phyloP scores from a whole-genome alignment of 1,139 yeast species.

The Yamadazyma mexicana region DNA sequence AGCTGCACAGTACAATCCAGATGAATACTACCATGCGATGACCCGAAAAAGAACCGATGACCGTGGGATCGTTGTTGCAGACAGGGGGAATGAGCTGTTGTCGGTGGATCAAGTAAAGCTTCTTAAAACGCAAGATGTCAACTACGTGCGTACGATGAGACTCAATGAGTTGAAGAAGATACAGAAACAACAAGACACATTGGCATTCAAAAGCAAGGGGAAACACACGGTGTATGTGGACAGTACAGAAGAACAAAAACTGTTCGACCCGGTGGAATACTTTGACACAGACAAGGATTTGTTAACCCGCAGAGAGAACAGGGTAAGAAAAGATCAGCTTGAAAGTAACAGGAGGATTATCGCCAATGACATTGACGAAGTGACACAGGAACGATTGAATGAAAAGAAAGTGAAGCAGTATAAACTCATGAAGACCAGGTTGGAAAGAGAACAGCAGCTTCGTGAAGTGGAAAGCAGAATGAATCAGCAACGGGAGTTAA shows the following conservation, averaged over 20 bases:
- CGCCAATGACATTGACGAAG: constrained; percentile 25
- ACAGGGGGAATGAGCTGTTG: constrained; percentile 64
- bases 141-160: constrained; percentile 77
- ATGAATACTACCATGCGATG: constrained; percentile 96
- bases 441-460: constrained; percentile 69
- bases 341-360: constrained; percentile 35
- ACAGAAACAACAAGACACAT: constrained; percentile 54
- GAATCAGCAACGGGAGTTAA: constrained; percentile 77
- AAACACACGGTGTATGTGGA: constrained; percentile 88
- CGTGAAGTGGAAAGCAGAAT: constrained; percentile 67
- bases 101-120: constrained; percentile 76
- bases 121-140: constrained; percentile 85
- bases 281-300: constrained; percentile 71
- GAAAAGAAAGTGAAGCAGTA: constrained; percentile 60
- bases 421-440: constrained; percentile 53
- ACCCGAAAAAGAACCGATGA: constrained; percentile 64
- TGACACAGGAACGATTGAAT: constrained; percentile 45
- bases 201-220: constrained; percentile 59
- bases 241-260: constrained; percentile 49
- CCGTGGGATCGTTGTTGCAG: constrained; percentile 63
- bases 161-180: constrained; percentile 68
- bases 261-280: constrained; percentile 61
- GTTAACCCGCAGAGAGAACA: constrained; percentile 66
- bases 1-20: constrained; percentile 81
- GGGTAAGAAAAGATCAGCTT: constrained; percentile 65